Conservation (phyloP, 2,329 filamentous ascomycete genomes). For the Gnomoniopsis sp. region DNA sequence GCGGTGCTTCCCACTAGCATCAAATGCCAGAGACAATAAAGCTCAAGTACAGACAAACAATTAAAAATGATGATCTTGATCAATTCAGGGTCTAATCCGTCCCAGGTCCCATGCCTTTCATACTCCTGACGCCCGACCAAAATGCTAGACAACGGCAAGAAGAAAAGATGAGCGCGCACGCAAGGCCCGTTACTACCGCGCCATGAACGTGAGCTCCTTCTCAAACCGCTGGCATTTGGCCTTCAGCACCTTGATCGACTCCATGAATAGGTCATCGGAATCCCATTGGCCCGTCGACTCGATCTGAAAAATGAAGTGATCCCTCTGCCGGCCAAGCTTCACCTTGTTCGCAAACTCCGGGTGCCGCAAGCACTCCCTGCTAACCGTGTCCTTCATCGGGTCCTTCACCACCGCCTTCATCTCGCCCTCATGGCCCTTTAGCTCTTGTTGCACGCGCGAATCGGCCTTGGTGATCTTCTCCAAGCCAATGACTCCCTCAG, state of each 20-base stretch:
- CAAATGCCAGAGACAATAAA: neutral
- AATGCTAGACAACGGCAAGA: constrained; percentile 14
- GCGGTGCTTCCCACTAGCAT: neutral
- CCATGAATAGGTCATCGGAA: constrained; percentile 89
- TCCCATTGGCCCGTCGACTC: constrained; percentile 96
- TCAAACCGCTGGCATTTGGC: constrained; percentile 75
- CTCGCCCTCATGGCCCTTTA: constrained; percentile 74
- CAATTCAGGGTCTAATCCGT: constrained; percentile 10
- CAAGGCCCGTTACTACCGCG: constrained; percentile 34
- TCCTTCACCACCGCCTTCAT: constrained; percentile 83
- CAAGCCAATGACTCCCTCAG: constrained; percentile 78
- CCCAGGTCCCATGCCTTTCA: constrained; percentile 10
- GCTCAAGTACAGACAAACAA: neutral
- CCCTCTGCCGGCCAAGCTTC: constrained; percentile 80
- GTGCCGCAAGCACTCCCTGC: constrained; percentile 86
- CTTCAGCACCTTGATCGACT: constrained; percentile 81
- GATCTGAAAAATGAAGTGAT: constrained; percentile 96
- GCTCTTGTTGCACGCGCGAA: constrained; percentile 54
- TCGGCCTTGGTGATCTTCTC: constrained; percentile 72
- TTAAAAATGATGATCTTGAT: constrained; percentile 8
- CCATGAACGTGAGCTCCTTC: constrained; percentile 66
- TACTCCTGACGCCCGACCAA: constrained; percentile 17
- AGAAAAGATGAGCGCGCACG: neutral
- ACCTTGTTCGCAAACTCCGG: constrained; percentile 94
- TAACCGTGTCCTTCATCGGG: constrained; percentile 92